Evolutionary conservation across 495 filamentous ascomycete species (phyloP).

Genomic region (Daldinia decipiens): DNA sequence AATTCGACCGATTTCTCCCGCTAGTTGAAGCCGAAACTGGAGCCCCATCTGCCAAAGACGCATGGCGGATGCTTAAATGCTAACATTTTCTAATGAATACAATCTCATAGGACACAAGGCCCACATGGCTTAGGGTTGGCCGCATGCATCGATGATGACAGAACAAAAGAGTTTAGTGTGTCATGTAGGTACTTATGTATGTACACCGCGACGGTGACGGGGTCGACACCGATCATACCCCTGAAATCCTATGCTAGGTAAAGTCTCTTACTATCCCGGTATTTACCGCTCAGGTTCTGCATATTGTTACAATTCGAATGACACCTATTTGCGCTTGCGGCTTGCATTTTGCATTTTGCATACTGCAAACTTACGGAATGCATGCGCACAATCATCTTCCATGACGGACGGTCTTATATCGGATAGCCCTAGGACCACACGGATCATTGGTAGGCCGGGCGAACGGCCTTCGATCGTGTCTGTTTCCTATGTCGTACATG

Average conservation of each 20-base stretch:
- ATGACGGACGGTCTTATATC: constrained; percentile 11
- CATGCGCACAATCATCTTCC: constrained; percentile 16
- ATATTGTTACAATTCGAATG: constrained; percentile 25
- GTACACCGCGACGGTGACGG: constrained; percentile 32
- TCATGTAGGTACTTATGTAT: neutral
- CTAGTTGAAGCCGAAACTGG: constrained; percentile 20
- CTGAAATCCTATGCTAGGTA: constrained; percentile 19
- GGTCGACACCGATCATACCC: constrained; percentile 37
- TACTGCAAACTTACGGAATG: constrained; percentile 23
- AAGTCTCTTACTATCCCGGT: constrained; percentile 27
- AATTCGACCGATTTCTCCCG: constrained; percentile 37
- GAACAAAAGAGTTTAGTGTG: constrained; percentile 16
- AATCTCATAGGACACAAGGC: constrained; percentile 37
- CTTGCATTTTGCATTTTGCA: constrained; percentile 28
- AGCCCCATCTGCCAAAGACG: constrained; percentile 4
- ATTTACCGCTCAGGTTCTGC: constrained; percentile 26
- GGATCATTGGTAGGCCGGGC: constrained; percentile 23
- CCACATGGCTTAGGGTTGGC: constrained; percentile 36
- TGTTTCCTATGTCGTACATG: constrained; percentile 38
- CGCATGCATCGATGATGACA: constrained; percentile 33
- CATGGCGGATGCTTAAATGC: constrained; percentile 16
- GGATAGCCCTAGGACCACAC: constrained; percentile 31
- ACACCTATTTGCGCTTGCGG: constrained; percentile 25
- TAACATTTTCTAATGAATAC: constrained; percentile 38
- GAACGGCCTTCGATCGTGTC: constrained; percentile 37